These are phyloP conservation scores for Clarireedia monteithiana DNA, from an alignment of 2,329 filamentous ascomycete genomes.

Conservation along the genomic window DNA sequence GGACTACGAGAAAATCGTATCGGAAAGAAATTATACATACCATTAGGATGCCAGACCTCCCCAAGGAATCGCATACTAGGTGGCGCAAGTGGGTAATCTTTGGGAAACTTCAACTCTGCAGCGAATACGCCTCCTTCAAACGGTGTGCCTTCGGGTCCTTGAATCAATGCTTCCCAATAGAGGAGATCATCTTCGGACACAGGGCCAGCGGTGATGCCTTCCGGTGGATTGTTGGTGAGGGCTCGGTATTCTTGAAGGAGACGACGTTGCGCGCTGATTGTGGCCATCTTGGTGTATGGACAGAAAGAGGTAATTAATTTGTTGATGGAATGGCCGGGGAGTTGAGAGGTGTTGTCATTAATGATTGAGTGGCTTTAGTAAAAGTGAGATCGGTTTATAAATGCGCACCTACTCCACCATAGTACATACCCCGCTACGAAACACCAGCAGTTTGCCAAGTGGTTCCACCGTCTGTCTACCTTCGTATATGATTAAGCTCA, in stretches of 20 bases:
- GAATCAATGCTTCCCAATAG: constrained; percentile 92
- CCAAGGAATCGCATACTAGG: constrained; percentile 94
- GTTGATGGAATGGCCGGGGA: not conserved
- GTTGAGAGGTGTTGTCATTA: not conserved
- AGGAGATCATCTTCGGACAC: constrained; percentile 92
- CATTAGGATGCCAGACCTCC: constrained; percentile 95
- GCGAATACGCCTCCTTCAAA: constrained; percentile 96
- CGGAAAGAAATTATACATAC: constrained; percentile 39
- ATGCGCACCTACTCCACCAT: no score
- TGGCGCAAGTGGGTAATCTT: constrained; percentile 93
- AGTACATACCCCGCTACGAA: not conserved
- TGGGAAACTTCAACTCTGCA: constrained; percentile 88
- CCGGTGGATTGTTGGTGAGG: constrained; percentile 89
- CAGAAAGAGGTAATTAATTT: not conserved
- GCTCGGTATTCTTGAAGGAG: constrained; percentile 95
- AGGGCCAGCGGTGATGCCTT: constrained; percentile 93
- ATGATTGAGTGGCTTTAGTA: not conserved
- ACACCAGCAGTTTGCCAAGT: not conserved
- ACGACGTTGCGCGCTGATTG: constrained; percentile 62
- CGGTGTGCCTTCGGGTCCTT: constrained; percentile 90
- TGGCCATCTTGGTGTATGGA: constrained; percentile 38
- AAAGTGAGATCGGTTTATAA: not conserved
- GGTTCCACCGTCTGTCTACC: no score
- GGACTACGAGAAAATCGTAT: not conserved
- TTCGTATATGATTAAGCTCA: not conserved